phyloP scores from a whole-genome alignment of 108 stramenopile species.

The Epithemia pelagica region DNA sequence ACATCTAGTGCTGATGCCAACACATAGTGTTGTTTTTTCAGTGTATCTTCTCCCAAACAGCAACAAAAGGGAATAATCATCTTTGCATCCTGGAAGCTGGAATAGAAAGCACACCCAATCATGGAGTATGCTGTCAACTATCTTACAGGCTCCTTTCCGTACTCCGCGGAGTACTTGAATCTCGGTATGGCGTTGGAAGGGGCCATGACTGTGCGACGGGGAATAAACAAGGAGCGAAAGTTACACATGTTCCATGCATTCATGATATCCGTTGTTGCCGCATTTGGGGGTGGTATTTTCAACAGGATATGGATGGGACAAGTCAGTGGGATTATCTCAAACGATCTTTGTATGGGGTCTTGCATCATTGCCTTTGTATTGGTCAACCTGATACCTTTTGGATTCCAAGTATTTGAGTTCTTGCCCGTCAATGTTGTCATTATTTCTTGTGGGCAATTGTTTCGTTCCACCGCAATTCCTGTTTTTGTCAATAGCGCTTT shows the following conservation, averaged over 20 bases:
- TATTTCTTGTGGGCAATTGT: conserved; percentile 52
- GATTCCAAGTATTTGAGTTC: conserved; percentile 42
- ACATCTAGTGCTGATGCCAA: too few species aligned
- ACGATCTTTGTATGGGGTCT: conserved; percentile 55
- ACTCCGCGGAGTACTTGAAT: conserved; percentile 41
- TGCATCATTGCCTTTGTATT: conserved; percentile 53
- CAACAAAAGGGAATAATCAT: too few species aligned
- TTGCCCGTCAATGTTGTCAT: conserved; percentile 38
- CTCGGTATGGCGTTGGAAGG: conserved; percentile 68
- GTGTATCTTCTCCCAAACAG: too few species aligned
- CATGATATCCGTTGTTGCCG: conserved; percentile 39
- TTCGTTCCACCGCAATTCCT: conserved; percentile 52
- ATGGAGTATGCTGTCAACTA: conserved; percentile 29
- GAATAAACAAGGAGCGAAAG: conserved; percentile 45
- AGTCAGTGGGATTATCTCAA: conserved; percentile 65
- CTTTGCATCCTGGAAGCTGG: too few species aligned
- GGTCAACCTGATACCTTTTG: conserved; percentile 61
- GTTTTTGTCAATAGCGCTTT: conserved; percentile 45
- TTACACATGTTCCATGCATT: conserved; percentile 84
- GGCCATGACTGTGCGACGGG: conserved; percentile 59
- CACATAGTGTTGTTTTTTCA: too few species aligned
- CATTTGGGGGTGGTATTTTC: conserved; percentile 68
- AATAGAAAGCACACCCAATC: too few species aligned
- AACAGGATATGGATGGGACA: conserved; percentile 75
- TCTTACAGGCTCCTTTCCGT: conserved; percentile 43